Conservation (phyloP, 345 rosid species). For the Boechera divaricarpa region DNA sequence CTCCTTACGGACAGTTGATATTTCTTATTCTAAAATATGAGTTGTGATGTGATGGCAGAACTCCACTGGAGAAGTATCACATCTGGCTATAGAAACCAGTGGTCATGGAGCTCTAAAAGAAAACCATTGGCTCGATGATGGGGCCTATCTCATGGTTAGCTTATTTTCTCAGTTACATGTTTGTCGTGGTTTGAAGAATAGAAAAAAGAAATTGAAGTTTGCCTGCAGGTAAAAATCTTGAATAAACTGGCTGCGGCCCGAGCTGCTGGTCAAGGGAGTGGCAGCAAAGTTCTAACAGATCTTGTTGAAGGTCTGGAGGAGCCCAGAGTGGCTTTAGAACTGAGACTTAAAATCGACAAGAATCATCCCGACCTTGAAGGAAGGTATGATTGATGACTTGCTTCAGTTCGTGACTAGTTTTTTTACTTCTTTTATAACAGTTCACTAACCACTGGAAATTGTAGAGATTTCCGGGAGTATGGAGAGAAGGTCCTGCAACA, state of each 20-base stretch:
- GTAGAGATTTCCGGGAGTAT: constrained; percentile 87
- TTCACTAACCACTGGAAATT: constrained; percentile 11
- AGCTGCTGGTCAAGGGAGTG: constrained; percentile 67
- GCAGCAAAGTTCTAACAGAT: constrained; percentile 89
- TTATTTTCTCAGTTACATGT: constrained; percentile 29
- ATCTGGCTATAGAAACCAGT: constrained; percentile 97
- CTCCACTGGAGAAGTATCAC: constrained; percentile 82
- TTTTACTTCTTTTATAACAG: neutral
- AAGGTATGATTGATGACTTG: constrained; percentile 57
- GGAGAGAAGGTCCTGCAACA: constrained; percentile 87
- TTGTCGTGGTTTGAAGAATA: neutral
- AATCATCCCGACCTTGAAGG: constrained; percentile 89
- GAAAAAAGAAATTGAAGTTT: neutral
- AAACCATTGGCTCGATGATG: constrained; percentile 99
- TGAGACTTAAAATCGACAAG: constrained; percentile 86
- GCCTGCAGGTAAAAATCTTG: constrained; percentile 80
- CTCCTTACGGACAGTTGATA: neutral
- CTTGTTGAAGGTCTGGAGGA: constrained; percentile 85
- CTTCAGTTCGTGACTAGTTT: constrained; percentile 12
- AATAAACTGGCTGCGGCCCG: constrained; percentile 94
- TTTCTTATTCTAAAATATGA: constrained; percentile 15
- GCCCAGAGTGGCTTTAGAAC: constrained; percentile 74
- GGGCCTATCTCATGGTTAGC: constrained; percentile 96
- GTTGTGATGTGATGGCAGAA: constrained; percentile 58
- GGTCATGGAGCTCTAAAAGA: constrained; percentile 99